A percentile compares a stretch with the other conserved stretches of the same genome.
phyloP scores from a whole-genome alignment of 1,284 basidiomycete species.

The Cutaneotrichosporon sp. region DNA sequence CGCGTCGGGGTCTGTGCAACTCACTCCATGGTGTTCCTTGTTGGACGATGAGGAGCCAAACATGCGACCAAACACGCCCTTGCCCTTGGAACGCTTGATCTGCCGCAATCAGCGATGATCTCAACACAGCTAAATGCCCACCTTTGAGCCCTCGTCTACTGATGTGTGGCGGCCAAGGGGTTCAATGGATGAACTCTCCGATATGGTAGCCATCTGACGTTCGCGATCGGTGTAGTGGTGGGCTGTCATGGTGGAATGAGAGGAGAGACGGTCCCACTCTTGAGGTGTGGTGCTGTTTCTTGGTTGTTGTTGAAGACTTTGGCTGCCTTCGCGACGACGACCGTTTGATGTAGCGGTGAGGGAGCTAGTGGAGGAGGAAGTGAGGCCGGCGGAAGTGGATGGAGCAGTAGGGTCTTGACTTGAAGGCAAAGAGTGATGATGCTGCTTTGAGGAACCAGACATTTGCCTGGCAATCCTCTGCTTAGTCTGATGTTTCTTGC shows the following conservation, averaged over 20 bases:
- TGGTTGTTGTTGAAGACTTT: neutral
- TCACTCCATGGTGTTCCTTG: conserved; percentile 12
- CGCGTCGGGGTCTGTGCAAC: neutral
- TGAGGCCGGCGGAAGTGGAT: conserved; percentile 6
- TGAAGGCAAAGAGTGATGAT: neutral
- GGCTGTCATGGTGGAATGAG: neutral
- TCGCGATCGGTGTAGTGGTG: conserved; percentile 10
- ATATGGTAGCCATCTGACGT: conserved; percentile 28
- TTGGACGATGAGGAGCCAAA: conserved; percentile 31
- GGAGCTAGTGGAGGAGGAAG: conserved; percentile 4
- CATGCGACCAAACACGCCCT: conserved; percentile 47
- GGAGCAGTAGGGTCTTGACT: neutral
- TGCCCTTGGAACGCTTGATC: conserved; percentile 24
- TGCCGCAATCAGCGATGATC: neutral
- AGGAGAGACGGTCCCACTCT: conserved; percentile 3
- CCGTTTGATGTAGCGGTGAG: neutral
- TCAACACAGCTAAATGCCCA: conserved; percentile 12
- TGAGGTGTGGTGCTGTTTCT: neutral
- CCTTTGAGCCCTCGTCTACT: conserved; percentile 32
- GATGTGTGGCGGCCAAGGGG: conserved; percentile 16
- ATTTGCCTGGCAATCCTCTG: conserved; percentile 50
- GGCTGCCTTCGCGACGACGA: neutral
- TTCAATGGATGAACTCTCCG: conserved; percentile 21
- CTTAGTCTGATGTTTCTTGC: conserved; percentile 55
- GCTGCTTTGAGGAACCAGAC: conserved; percentile 3